Base-by-base conservation (phyloP, 2,329 filamentous ascomycete species). In the Talaromyces sp. region DNA sequence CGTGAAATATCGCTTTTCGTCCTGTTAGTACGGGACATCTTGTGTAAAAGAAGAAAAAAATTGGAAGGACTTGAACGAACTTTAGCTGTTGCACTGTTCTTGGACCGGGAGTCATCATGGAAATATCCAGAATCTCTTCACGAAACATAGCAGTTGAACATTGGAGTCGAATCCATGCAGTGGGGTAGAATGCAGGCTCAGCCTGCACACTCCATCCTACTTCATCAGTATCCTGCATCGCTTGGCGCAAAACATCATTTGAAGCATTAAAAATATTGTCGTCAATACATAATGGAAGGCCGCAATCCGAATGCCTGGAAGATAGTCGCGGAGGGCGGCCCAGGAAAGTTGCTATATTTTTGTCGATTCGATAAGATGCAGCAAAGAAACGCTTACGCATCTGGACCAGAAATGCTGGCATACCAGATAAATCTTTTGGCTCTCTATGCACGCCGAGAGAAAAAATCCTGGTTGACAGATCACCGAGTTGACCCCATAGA, bases 91-190 rank as follows among this genome's bases (percentile, higher is more conserved):
- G 21, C 8, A 17, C 35, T 3, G 43, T 48, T 1, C 41, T 19
- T 17, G 25, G n/a, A 11, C 28, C 19, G 11, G 25, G 13, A 13
- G 54, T 10, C 25, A n/a, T 31, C n/a, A 57, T 21, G 11, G 54
- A 28, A 3, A 51, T 41, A 37, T 57, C 55, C 10, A 57, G 17
- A 13, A 57, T 57, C 39, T 57, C 55, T 41, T 57, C 55, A 8
- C 55, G 45, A 8, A 57, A 57, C 6, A 31, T 36, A 5, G 45
- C 15, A 28, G 25, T 51, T 3, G 19, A 25, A 22, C n/a, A 51
- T 17, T 35, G 54, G 3, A 48, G 33, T 41, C 54, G 54, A 19
- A 57, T 40, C 54, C 54, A 57, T 15, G 35, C 36, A 17, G 22
- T 17, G n/a, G 45, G 11, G 10, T 41, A 35, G 6, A 50, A 51